Percentiles rank a stretch among this genome's conserved stretches.
Conservation (phyloP, 2,329 filamentous ascomycete genomes). For the Claviceps humidiphila region DNA sequence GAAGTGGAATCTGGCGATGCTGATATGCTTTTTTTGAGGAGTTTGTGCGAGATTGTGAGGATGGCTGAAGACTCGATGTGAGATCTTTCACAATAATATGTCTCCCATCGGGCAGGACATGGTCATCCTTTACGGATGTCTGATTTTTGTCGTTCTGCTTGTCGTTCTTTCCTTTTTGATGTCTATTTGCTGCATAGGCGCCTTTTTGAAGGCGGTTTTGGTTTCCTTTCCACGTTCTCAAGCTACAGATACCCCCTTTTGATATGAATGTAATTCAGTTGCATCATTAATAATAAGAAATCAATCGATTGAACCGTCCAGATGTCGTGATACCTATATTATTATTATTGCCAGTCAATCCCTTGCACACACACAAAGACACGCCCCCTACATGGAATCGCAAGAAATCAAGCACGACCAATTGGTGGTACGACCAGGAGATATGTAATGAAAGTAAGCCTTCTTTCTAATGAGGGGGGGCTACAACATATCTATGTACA, state of each 20-base stretch:
- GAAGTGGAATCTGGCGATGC: conserved; percentile 18
- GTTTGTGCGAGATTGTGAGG: conserved; percentile 30
- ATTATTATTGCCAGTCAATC: too few species aligned
- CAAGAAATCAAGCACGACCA: too few species aligned
- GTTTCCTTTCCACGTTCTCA: too few species aligned
- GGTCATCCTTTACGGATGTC: not conserved
- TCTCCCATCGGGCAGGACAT: not conserved
- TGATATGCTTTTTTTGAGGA: conserved; percentile 26
- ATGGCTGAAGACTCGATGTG: conserved; percentile 19
- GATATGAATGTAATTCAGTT: not conserved
- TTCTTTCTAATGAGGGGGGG: too few species aligned
- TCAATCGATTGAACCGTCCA: too few species aligned
- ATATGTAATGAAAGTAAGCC: too few species aligned
- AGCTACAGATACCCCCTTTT: not conserved
- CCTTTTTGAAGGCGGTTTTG: not conserved
- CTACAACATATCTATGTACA: not conserved
- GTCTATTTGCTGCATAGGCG: not conserved
- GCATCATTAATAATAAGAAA: too few species aligned
- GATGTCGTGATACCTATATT: too few species aligned
- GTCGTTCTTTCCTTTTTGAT: not conserved
- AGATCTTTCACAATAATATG: not conserved
- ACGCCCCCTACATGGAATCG: too few species aligned
- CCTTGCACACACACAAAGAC: too few species aligned
- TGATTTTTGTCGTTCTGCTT: too few species aligned
- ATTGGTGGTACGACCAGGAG: too few species aligned